Conservation (phyloP, 73 alveolate genomes). For the Uronychia setigera region DNA sequence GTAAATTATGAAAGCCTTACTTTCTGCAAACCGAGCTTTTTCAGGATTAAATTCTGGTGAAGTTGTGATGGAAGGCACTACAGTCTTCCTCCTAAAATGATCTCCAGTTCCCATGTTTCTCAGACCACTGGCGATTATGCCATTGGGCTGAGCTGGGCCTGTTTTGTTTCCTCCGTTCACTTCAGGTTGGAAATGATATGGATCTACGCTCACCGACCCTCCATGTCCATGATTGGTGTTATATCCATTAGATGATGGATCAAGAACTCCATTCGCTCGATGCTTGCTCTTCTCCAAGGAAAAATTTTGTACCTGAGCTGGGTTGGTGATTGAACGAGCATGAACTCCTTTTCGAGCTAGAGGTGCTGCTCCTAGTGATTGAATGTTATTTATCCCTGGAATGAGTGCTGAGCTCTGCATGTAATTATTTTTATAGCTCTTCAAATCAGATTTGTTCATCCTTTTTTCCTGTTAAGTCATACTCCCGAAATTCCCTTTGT, state of each 20-base stretch:
- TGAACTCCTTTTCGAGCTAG: not conserved
- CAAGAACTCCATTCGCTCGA: no score
- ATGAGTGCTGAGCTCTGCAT: conserved; percentile 24
- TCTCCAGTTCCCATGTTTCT: no score
- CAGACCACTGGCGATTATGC: no score
- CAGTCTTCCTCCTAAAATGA: not conserved
- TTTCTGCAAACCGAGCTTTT: not conserved
- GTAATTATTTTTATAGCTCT: conserved; percentile 35
- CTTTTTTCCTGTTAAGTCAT: conserved; percentile 56
- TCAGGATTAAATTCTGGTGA: not conserved
- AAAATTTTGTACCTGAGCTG: not conserved
- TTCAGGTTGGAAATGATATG: no score
- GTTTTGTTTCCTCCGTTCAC: no score
- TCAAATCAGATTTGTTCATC: conserved; percentile 42
- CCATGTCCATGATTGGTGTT: no score
- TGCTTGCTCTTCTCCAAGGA: no score
- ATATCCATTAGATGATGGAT: no score
- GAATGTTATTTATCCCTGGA: conserved; percentile 58
- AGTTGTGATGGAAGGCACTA: no score
- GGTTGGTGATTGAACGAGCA: not conserved
- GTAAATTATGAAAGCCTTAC: not conserved
- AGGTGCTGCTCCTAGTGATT: conserved; percentile 28
- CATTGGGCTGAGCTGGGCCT: no score
- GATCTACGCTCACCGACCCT: no score
- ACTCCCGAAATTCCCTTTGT: conserved; percentile 39